A percentile compares a stretch with the other conserved stretches of the same genome.
phyloP scores from a whole-genome alignment of 1,139 yeast genomes.

The Lodderomyces orthopsilosis region DNA sequence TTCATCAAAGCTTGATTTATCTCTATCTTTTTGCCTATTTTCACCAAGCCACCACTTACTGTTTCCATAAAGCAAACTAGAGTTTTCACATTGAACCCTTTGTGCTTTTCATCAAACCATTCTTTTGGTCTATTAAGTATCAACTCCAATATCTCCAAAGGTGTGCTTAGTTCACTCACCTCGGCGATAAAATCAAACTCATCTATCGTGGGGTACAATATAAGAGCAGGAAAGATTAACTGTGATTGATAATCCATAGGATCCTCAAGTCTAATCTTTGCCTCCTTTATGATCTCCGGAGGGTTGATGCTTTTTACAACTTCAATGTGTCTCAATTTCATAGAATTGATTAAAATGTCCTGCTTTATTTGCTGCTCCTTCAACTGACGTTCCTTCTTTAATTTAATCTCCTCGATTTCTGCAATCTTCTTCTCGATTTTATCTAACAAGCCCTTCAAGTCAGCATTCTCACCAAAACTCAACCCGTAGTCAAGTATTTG shows the following conservation, averaged over 20 bases:
- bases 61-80: conserved; percentile 84
- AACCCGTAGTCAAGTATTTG: conserved; percentile 66
- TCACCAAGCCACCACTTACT: conserved; percentile 75
- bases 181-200: conserved; percentile 82
- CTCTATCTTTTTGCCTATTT: conserved; percentile 76
- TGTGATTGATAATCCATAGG: conserved; percentile 74
- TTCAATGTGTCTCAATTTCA: conserved; percentile 52
- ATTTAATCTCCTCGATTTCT: conserved; percentile 29
- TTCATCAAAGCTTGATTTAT: conserved; percentile 63
- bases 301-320: conserved; percentile 51
- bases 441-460: conserved; percentile 44
- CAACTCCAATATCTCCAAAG: conserved; percentile 53
- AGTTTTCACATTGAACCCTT: conserved; percentile 54
- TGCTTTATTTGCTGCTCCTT: conserved; percentile 30
- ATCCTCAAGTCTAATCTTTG: conserved; percentile 60
- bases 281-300: conserved; percentile 45
- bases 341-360: conserved; percentile 47
- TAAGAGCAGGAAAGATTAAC: conserved; percentile 73
- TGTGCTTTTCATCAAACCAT: conserved; percentile 70
- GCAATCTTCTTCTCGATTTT: conserved; percentile 41
- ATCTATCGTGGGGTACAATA: conserved; percentile 79
- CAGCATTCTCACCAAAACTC: conserved; percentile 50
- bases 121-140: conserved; percentile 63
- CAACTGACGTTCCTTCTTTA: conserved; percentile 31
- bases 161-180: conserved; percentile 66